Percentiles rank a stretch among this genome's conserved stretches.
Evolutionary conservation across 495 filamentous ascomycete species (phyloP).

Genomic region (Parachaetomium inaequale): DNA sequence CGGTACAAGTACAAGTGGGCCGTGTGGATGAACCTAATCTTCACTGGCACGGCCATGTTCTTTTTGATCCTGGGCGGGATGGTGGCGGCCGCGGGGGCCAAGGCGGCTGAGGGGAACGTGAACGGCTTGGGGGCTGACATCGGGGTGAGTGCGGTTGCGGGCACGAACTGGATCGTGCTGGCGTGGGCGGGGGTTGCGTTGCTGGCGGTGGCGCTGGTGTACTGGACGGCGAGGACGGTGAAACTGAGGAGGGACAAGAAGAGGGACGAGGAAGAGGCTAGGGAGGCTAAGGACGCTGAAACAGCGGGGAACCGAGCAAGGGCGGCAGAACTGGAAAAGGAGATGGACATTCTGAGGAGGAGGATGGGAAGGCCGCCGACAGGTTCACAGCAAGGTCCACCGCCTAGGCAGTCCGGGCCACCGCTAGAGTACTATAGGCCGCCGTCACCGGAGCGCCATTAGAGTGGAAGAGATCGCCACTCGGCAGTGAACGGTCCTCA

Average conservation of each 20-base stretch:
- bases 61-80: conserved; percentile 20
- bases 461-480: too few relatives aligned
- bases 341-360: too few relatives aligned
- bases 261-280: neutral
- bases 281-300: neutral
- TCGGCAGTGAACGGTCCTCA: too few relatives aligned
- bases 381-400: too few relatives aligned
- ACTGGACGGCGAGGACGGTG: conserved; percentile 38
- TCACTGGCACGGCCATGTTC: conserved; percentile 28
- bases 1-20: neutral
- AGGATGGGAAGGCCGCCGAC: too few relatives aligned
- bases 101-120: conserved; percentile 31
- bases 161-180: conserved; percentile 41
- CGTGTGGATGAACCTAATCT: conserved; percentile 20
- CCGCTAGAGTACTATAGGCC: too few relatives aligned
- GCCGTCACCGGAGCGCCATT: too few relatives aligned
- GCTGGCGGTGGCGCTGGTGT: conserved; percentile 53
- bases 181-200: conserved; percentile 63
- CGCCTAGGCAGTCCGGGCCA: too few relatives aligned
- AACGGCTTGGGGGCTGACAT: conserved; percentile 32
- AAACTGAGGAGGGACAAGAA: neutral
- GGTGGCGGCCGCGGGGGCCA: conserved; percentile 31
- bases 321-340: too few relatives aligned
- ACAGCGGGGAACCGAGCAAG: neutral
- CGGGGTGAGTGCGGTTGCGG: conserved; percentile 34